phyloP scores from a whole-genome alignment of 805 yeast genomes.

The Schizosaccharomyces osmophilus region DNA sequence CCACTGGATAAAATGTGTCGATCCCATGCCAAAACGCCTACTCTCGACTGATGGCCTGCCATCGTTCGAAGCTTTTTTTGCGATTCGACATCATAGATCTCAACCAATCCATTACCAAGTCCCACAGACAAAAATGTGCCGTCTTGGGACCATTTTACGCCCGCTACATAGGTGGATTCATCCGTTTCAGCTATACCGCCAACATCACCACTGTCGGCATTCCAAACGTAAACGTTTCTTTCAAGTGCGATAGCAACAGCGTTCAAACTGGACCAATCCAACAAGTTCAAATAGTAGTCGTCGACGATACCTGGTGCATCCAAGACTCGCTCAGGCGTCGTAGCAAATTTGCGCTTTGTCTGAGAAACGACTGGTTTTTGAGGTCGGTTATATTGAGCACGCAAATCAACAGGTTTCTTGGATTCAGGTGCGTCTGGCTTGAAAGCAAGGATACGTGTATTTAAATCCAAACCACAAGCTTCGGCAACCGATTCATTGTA shows the following conservation, averaged over 20 bases:
- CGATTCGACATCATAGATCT: slow-evolving; percentile 84
- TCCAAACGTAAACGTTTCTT: slow-evolving; percentile 71
- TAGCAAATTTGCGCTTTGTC: slow-evolving; percentile 37
- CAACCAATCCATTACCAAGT: slow-evolving; percentile 55
- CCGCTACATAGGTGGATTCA: slow-evolving; percentile 28
- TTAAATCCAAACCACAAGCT: slow-evolving; percentile 74
- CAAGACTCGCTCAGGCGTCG: slow-evolving; percentile 74
- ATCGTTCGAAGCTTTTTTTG: slow-evolving; percentile 41
- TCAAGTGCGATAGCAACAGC: slow-evolving; percentile 76
- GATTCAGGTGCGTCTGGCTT: slow-evolving; percentile 54
- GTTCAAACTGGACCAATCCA: slow-evolving; percentile 89
- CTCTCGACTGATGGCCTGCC: slow-evolving; percentile 47
- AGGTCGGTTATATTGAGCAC: slow-evolving; percentile 16
- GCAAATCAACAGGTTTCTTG: slow-evolving; percentile 14
- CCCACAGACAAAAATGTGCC: slow-evolving; percentile 72
- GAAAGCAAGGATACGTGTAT: slow-evolving; percentile 62
- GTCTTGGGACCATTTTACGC: slow-evolving; percentile 78
- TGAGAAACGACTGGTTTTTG: slow-evolving; percentile 13
- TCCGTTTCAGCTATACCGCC: slow-evolving; percentile 35
- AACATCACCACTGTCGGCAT: slow-evolving; percentile 62
- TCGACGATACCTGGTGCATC: slow-evolving; percentile 93
- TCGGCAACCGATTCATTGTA: slow-evolving; percentile 71
- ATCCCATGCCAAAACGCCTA: slow-evolving; percentile 69
- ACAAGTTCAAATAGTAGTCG: slow-evolving; percentile 72
- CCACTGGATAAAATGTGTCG: slow-evolving; percentile 68